These are phyloP conservation scores for Hyaloscypha hepaticicola DNA, from an alignment of 495 filamentous ascomycete genomes.

Conservation along the genomic window DNA sequence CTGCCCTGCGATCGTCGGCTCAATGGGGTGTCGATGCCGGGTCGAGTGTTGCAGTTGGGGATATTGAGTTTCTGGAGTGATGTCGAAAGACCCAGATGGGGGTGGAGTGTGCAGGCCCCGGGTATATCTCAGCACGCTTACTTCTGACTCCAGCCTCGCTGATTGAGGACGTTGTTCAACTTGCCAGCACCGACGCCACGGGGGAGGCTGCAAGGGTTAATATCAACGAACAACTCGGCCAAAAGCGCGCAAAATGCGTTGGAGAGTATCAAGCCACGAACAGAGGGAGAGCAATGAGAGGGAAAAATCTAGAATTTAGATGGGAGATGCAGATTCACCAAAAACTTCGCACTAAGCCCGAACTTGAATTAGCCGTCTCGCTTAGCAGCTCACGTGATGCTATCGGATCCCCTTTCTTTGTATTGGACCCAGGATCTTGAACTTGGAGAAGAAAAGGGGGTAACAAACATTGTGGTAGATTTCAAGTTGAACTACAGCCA, in stretches of 20 bases:
- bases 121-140: conserved; percentile 19
- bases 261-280: background rate
- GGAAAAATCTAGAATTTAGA: background rate
- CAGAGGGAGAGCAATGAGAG: background rate
- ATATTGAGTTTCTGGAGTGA: conserved; percentile 18
- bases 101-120: background rate
- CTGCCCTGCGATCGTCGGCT: conserved; percentile 21
- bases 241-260: conserved; percentile 4
- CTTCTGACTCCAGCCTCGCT: conserved; percentile 17
- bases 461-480: too few relatives aligned
- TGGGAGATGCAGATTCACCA: background rate
- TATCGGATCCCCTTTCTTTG: background rate
- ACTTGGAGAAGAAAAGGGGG: background rate
- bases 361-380: background rate
- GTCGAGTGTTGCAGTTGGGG: conserved; percentile 6
- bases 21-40: conserved; percentile 15
- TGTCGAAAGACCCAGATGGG: conserved; percentile 13
- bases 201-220: background rate
- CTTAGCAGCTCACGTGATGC: background rate
- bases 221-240: background rate
- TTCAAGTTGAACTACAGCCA: too few relatives aligned
- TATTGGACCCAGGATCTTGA: background rate
- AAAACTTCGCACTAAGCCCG: background rate
- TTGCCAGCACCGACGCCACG: background rate
- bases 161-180: background rate